phyloP scores from a whole-genome alignment of 2,329 filamentous ascomycete species.

The Aspergillus ruber region DNA sequence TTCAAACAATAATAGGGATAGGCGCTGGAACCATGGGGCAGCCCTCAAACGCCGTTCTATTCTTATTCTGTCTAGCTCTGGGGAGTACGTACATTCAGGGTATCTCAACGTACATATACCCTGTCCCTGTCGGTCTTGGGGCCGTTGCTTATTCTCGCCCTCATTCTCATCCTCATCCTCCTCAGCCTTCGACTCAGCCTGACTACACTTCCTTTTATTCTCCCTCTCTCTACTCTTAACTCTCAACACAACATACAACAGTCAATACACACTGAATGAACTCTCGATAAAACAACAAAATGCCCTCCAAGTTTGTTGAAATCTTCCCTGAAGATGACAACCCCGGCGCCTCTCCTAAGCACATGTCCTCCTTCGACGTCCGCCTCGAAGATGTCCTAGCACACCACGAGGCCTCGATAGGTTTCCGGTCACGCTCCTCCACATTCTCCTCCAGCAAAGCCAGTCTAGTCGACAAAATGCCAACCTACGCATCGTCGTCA shows the following conservation, averaged over 20 bases:
- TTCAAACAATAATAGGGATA: background rate
- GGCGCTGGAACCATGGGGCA: background rate
- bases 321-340: conserved; percentile 32
- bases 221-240: background rate
- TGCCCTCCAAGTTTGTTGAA: conserved; percentile 37
- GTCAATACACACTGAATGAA: background rate
- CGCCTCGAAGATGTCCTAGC: conserved; percentile 40
- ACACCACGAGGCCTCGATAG: conserved; percentile 31
- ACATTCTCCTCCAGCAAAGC: conserved; percentile 25
- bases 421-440: conserved; percentile 30
- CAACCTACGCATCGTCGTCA: background rate
- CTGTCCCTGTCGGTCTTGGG: too few relatives aligned
- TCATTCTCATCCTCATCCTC: too few relatives aligned
- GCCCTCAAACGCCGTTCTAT: background rate
- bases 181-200: too few relatives aligned
- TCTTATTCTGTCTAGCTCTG: background rate
- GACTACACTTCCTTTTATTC: background rate
- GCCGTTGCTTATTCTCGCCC: too few relatives aligned
- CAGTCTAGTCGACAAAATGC: conserved; percentile 5
- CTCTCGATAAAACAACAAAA: background rate
- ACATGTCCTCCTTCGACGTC: conserved; percentile 34
- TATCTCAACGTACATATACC: too few relatives aligned
- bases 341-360: conserved; percentile 9
- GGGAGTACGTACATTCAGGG: too few relatives aligned
- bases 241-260: background rate